phyloP scores from a whole-genome alignment of 129 eudicot genomes.

The Lactuca sativa region DNA sequence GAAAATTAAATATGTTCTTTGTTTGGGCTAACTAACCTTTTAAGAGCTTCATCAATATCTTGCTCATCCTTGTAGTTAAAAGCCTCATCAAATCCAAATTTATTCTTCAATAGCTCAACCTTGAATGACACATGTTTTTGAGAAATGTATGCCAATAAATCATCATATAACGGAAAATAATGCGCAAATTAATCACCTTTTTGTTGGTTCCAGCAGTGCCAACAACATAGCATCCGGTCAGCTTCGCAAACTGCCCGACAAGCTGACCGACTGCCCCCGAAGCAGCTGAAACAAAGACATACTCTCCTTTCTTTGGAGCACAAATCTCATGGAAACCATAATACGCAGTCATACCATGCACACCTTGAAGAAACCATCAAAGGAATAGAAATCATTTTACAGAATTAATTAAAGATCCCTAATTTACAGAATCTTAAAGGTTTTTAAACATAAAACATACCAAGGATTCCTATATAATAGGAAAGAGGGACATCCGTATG shows the following conservation, averaged over 20 bases:
- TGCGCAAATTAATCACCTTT: constrained; percentile 26
- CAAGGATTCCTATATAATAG: constrained; percentile 77
- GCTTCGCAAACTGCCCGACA: too few species aligned
- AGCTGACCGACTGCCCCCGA: too few species aligned
- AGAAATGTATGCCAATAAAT: neutral
- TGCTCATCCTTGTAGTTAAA: constrained; percentile 49
- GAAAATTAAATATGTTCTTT: too few species aligned
- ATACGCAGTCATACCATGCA: constrained; percentile 52
- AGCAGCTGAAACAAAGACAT: too few species aligned
- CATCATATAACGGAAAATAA: neutral
- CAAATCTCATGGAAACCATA: constrained; percentile 27
- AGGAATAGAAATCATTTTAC: neutral
- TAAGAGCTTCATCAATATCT: constrained; percentile 34
- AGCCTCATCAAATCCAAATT: constrained; percentile 47
- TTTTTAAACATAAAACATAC: constrained; percentile 27
- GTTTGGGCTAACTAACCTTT: constrained; percentile 24
- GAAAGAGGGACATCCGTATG: constrained; percentile 72
- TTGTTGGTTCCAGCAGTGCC: constrained; percentile 49
- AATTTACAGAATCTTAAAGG: neutral
- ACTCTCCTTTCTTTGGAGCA: too few species aligned
- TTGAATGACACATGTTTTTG: constrained; percentile 1
- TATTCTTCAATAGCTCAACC: constrained; percentile 46
- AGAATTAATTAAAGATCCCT: neutral
- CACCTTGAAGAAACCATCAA: constrained; percentile 26
- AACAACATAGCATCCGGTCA: constrained; percentile 36